phyloP scores from a whole-genome alignment of 306 rosid species.

The Ceratonia siliqua region DNA sequence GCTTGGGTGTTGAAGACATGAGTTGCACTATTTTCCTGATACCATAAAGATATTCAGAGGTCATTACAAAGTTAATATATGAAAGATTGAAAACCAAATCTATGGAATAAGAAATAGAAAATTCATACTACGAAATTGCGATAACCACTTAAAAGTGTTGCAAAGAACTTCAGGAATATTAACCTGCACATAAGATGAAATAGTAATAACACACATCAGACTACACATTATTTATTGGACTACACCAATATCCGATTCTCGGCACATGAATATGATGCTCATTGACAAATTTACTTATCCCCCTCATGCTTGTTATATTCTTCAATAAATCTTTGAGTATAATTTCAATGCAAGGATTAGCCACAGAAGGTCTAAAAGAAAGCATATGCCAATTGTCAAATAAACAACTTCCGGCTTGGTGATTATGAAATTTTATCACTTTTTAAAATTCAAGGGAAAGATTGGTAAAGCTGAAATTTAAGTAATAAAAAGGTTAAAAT shows the following conservation, averaged over 20 bases:
- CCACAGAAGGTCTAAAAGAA: conserved; percentile 17
- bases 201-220: conserved; percentile 32
- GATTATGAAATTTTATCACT: neutral
- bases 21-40: conserved; percentile 76
- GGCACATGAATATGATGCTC: conserved; percentile 17
- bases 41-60: conserved; percentile 34
- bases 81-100: conserved; percentile 33
- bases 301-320: neutral
- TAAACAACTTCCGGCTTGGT: neutral
- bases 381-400: conserved; percentile 24
- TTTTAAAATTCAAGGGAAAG: neutral
- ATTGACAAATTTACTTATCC: conserved; percentile 10
- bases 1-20: conserved; percentile 88
- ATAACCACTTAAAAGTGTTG: conserved; percentile 90
- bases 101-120: conserved; percentile 29
- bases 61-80: conserved; percentile 1
- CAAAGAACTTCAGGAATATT: conserved; percentile 92
- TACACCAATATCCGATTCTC: conserved; percentile 18
- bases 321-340: conserved; percentile 5
- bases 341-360: conserved; percentile 12
- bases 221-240: conserved; percentile 4
- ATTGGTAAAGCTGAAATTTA: neutral
- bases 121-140: conserved; percentile 89
- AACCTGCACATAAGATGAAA: conserved; percentile 63
- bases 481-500: neutral